phyloP scores from a whole-genome alignment of 2,329 filamentous ascomycete species.

The Ascochyta viciae-villosae region DNA sequence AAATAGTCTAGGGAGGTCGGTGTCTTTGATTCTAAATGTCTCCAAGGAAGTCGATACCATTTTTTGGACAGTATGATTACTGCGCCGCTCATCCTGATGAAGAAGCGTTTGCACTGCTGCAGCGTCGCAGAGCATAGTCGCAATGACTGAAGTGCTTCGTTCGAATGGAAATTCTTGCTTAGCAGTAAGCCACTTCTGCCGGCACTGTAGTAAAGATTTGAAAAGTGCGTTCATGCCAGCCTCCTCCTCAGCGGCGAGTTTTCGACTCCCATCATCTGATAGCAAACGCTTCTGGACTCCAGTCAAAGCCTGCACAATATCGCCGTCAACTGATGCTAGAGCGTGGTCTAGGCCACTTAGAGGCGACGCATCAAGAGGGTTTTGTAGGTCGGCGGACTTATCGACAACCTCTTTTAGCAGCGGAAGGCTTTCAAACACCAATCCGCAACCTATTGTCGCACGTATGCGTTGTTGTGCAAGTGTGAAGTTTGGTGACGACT shows the following conservation, averaged over 20 bases:
- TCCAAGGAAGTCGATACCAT: slow-evolving; percentile 23
- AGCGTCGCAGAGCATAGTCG: neutral
- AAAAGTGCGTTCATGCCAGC: neutral
- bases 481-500: slow-evolving; percentile 20
- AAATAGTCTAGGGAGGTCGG: slow-evolving; percentile 53
- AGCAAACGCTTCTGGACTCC: slow-evolving; percentile 46
- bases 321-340: slow-evolving; percentile 46
- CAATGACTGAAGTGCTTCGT: neutral
- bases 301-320: slow-evolving; percentile 48
- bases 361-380: neutral
- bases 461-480: slow-evolving; percentile 3
- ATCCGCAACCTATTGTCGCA: slow-evolving; percentile 18
- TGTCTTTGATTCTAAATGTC: slow-evolving; percentile 42
- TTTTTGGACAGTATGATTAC: too few species aligned
- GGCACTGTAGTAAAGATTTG: neutral
- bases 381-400: neutral
- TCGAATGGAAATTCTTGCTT: neutral
- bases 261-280: slow-evolving; percentile 9
- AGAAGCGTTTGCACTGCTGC: too few species aligned
- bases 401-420: neutral
- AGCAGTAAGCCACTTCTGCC: neutral
- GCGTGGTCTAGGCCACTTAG: neutral
- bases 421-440: neutral
- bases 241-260: neutral
- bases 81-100: too few species aligned